Conservation (phyloP, 176 grass and related monocot species). For the Phragmites australis region DNA sequence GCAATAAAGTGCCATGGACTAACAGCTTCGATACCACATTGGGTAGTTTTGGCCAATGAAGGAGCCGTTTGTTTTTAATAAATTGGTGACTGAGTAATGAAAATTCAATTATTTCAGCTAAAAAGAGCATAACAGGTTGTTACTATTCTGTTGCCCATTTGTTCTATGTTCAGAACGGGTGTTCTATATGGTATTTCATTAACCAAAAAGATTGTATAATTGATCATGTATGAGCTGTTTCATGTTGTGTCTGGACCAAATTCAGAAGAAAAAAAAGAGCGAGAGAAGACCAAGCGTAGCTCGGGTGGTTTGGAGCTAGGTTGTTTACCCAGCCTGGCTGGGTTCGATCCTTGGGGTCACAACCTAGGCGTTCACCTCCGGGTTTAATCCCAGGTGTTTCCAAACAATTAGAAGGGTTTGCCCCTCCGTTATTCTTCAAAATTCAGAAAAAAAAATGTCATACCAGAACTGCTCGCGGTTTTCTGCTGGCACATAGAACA, state of each 20-base stretch:
- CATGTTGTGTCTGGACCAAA: not conserved
- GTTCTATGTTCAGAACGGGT: not conserved
- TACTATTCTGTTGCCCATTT: not conserved
- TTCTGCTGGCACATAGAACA: slow-evolving; percentile 94
- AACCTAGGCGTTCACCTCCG: no score
- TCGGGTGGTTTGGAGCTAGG: no score
- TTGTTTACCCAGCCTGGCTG: no score
- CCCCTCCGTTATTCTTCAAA: no score
- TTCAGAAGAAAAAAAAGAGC: not conserved
- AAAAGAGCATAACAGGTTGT: no score
- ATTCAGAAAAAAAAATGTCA: not conserved
- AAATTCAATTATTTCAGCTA: no score
- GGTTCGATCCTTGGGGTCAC: no score
- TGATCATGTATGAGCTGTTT: not conserved
- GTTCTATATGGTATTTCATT: not conserved
- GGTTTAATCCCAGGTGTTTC: no score
- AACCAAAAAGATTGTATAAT: not conserved
- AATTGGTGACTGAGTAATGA: no score
- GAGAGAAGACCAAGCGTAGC: no score
- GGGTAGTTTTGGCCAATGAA: not conserved
- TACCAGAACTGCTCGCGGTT: slow-evolving; percentile 83
- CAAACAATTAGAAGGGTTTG: no score
- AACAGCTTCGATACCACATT: not conserved
- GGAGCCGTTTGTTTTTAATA: not conserved
- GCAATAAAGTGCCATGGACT: no score